Evolutionary conservation across 2,329 filamentous ascomycete species (phyloP), one percentile per base, ranked within the genome.

Genomic region (Cryphonectria naterciae): DNA sequence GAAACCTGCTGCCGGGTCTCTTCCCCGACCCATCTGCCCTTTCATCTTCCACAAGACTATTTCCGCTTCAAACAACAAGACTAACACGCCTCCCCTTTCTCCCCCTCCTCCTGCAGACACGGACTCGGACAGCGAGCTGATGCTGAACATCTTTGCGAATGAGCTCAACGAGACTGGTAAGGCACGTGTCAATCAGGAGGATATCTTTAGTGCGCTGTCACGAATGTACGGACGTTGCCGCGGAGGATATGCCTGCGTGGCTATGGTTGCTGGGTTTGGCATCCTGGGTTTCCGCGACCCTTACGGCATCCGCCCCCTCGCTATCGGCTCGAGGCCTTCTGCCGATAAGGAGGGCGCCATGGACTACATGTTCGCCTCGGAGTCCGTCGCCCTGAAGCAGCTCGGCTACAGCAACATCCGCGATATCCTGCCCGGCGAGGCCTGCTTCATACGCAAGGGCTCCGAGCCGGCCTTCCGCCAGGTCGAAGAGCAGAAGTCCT

Each of bases 351-450:
- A 88, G 49, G 84, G 87, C 5, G 90, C 89, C 7, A 91, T 82
- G 72, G 94, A 97, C 81, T 97, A 97, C 83, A 94, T 97, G 87
- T 89, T 97, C 84, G 93, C 94, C 0, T 97, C 94, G 0, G 94
- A 97, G 81, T 95, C 92, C 11, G 90, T 97, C 65, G 94, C 94
- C 11, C 84, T 97, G 63, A 88, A 88, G 62, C 93, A 97, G 79
- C 90, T 95, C 64, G 93, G 93, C 22, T 97, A 96, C 83, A 85
- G 81, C 46, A 85, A 94, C 77, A 91, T 97, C 75, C 82, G 86
- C 54, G 92, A 97, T 77, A 92, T 97, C 74, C 82, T 91, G 68
- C 94, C 94, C 0, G 94, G 95, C 32, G 88, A 97, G 81, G 94
- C 93, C 2, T 93, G 97, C 73, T 94, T 97, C 77, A 91, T 97